Base-by-base conservation (phyloP, 768 basidiomycete genomes). In the Leccinellum luteum region DNA sequence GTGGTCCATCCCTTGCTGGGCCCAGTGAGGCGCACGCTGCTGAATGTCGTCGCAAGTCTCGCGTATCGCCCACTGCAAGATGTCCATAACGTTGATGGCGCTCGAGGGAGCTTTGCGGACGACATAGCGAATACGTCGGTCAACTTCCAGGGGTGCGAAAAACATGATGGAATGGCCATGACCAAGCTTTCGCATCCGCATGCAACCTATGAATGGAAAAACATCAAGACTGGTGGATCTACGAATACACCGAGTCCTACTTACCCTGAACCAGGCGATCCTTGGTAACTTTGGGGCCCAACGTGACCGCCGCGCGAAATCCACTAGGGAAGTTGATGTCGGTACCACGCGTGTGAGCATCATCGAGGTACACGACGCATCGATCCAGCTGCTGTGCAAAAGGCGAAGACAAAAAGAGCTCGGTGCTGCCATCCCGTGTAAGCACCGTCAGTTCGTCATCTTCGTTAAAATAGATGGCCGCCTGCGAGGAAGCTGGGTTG, bases 131-230 rank as follows among this genome's bases (percentile, higher is more conserved):
- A 82, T 78, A 1, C 58, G 51, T 10, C 60, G 60, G 52, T 78
- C 74, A 4, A 80, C 69, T 47, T 80, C 79, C 0, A 65, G 61
- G 7, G 81, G 74, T 10, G 77, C 80, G 48, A 79, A 78, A 61
- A 82, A 81, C 54, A 77, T 66, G n/a, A 81, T 63, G 2, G 80
- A 77, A 54, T 82, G 81, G 0, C 76, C 77, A 10, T 68, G 63
- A 13, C 81, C 81, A 1, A 82, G 71, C 61, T 75, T 73, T 3
- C 81, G 73, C 81, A 82, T 80, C 13, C 81, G 71, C 81, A 82
- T 82, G 54, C 81, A 82, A 3, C 80, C 81, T 81, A 21, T 23
- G 3, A 21, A 21, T 15, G 21, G 34, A 35, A 35, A n/a, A 5
- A 15, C 8, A 52, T 4, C 52, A 4, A 31, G n/a, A 48, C 35